Evolutionary conservation across 148 eudicot genomes (phyloP).

Genomic region (Amaranthus palmeri): DNA sequence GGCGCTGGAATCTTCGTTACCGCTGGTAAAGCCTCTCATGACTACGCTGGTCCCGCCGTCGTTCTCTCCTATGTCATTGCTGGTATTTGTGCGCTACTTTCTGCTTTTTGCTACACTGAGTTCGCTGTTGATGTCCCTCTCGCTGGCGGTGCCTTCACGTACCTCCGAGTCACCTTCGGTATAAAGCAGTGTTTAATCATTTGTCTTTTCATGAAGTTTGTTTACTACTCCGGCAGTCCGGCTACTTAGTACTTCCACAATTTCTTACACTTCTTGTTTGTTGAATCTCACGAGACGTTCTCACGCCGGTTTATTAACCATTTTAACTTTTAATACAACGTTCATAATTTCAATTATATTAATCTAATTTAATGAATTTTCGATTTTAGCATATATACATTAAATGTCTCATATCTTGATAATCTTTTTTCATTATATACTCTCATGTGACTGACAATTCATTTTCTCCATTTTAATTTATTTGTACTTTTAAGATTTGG

Average conservation of each 20-base stretch:
- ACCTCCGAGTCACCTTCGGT: constrained; percentile 90
- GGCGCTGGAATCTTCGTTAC: constrained; percentile 96
- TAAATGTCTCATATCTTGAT: too few species aligned
- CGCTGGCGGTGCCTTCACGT: constrained; percentile 95
- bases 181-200: background rate
- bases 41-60: constrained; percentile 72
- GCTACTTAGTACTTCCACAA: too few species aligned
- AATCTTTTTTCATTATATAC: too few species aligned
- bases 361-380: too few species aligned
- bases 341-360: too few species aligned
- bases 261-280: background rate
- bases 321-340: background rate
- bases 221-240: too few species aligned
- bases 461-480: too few species aligned
- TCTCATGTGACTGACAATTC: too few species aligned
- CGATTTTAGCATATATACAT: too few species aligned
- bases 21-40: constrained; percentile 56
- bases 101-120: constrained; percentile 94
- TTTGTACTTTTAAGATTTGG: too few species aligned
- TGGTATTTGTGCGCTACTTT: constrained; percentile 80
- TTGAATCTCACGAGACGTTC: background rate
- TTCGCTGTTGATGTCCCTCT: constrained; percentile 94
- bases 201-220: too few species aligned
- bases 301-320: background rate
- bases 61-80: constrained; percentile 93